Evolutionary conservation across 2,329 filamentous ascomycete genomes (phyloP), one percentile per base, ranked within the genome.

Genomic region (Fusarium sp.): DNA sequence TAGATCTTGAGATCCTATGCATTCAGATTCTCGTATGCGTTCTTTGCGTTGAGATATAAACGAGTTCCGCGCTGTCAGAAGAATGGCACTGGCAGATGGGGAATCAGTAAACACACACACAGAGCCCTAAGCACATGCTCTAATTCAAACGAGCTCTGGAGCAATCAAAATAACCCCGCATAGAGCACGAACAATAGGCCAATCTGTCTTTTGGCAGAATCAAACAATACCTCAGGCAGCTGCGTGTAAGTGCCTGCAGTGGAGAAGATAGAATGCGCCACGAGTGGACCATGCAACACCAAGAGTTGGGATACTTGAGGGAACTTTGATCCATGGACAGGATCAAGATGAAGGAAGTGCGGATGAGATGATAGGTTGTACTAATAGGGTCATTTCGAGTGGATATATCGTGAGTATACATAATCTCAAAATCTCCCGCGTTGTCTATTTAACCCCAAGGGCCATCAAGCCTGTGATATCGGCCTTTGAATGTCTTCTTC

Each of bases 201-300:
- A 40, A 24, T 20, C 15, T 11, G 46, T 3, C 10, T 28, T 28
- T 28, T 32, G 30, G 19, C 32, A 64, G 63, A 63, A 64, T 65
- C 62, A 65, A 65, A 65, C 26, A 34, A 24, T 43, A n/a, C n/a
- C n/a, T n/a, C n/a, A 19, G 38, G 32, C 46, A 40, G 44, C 53
- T 23, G 26, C 39, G 30, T 53, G 36, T 24, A 39, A 51, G 36
- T 28, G 43, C 17, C 12, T 12, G 48, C 36, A 52, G 46, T 43
- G 24, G 34, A 19, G 21, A 23, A 17, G 26, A 11, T 11, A 28
- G 26, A 43, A 23, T 4, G 28, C 11, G 21, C 26, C 8, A 11
- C n/a, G n/a, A n/a, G n/a, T n/a, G n/a, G n/a, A n/a, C 26, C 14
- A 12, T 34, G 36, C 57, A 59, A 54, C 48, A 46, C 42, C 34